Evolutionary conservation across 495 filamentous ascomycete species (phyloP).

Genomic region (Hypoxylon lienhwacheense): DNA sequence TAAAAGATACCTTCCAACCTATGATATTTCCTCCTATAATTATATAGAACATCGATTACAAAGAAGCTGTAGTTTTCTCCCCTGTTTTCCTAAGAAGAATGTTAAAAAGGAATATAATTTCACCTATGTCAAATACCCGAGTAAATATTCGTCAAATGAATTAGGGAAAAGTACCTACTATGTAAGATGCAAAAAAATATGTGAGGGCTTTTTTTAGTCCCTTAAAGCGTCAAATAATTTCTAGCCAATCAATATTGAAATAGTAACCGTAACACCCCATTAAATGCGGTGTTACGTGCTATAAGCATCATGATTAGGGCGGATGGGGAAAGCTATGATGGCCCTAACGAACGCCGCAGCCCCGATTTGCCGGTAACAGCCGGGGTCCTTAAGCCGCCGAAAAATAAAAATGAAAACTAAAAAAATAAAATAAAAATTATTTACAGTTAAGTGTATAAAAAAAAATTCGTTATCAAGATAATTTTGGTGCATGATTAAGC

Average conservation of each 20-base stretch:
- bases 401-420: slow-evolving; percentile 28
- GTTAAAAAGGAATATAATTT: no score
- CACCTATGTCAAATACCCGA: no score
- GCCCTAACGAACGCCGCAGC: slow-evolving; percentile 32
- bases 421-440: slow-evolving; percentile 14
- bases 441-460: no score
- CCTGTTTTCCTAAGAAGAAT: no score
- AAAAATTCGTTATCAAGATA: no score
- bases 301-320: slow-evolving; percentile 32
- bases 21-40: no score
- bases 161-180: background rate
- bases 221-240: slow-evolving; percentile 3
- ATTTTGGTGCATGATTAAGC: no score
- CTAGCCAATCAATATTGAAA: slow-evolving; percentile 16
- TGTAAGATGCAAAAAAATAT: background rate
- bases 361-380: slow-evolving; percentile 41
- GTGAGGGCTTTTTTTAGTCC: slow-evolving; percentile 28
- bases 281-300: slow-evolving; percentile 33
- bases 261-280: slow-evolving; percentile 10
- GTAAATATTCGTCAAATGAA: no score
- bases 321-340: slow-evolving; percentile 17
- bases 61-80: no score
- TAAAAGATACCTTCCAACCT: no score
- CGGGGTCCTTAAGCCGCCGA: slow-evolving; percentile 28
- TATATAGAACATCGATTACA: no score